These are phyloP conservation scores for Micractinium sp. DNA, from an alignment of 139 green algal genomes.

Conservation along the genomic window DNA sequence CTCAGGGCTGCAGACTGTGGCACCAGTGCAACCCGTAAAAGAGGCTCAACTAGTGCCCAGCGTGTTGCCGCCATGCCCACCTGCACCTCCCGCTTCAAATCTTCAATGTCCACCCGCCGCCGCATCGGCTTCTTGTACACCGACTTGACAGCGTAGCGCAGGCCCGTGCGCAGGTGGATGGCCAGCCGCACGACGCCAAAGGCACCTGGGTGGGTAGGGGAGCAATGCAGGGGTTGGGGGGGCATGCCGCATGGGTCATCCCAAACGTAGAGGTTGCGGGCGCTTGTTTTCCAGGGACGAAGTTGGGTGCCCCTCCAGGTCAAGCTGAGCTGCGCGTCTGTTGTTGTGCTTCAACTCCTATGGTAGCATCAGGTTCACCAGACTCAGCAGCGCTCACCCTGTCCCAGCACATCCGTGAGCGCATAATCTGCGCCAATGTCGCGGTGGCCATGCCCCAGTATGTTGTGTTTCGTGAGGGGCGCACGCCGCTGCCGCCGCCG, in stretches of 20 bases:
- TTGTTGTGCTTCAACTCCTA: too few species aligned
- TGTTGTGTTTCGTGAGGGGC: constrained; percentile 15
- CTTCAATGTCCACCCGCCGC: constrained; percentile 80
- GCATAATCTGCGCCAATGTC: constrained; percentile 30
- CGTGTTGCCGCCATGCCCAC: neutral
- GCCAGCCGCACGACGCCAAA: constrained; percentile 48
- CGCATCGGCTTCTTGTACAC: constrained; percentile 66
- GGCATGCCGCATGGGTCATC: neutral
- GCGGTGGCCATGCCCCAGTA: constrained; percentile 37
- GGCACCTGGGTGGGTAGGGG: neutral
- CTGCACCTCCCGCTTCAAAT: constrained; percentile 79
- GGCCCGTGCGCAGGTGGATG: constrained; percentile 25
- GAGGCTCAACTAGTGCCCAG: neutral
- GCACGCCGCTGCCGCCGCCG: neutral
- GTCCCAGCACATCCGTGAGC: constrained; percentile 35
- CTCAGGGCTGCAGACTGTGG: neutral
- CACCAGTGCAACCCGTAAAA: neutral
- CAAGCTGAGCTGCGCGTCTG: too few species aligned
- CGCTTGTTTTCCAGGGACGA: neutral
- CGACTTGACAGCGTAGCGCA: constrained; percentile 41
- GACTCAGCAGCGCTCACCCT: constrained; percentile 12
- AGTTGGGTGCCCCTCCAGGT: neutral
- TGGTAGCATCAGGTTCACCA: neutral
- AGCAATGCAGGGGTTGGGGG: neutral
- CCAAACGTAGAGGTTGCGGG: neutral